phyloP scores from a whole-genome alignment of 2,329 filamentous ascomycete species.

The Parascedosporium putredinis region DNA sequence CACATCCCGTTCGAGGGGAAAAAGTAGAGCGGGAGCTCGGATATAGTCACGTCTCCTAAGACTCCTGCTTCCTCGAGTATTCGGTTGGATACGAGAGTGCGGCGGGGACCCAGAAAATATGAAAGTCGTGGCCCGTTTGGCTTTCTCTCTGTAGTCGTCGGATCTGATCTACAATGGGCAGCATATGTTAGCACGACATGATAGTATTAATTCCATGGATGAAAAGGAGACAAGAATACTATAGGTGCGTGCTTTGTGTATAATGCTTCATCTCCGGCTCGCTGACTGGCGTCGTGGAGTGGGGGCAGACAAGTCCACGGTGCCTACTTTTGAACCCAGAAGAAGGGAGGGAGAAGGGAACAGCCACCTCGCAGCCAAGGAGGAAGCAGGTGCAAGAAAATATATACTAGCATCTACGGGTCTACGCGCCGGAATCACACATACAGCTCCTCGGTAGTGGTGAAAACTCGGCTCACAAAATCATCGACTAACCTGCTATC shows the following conservation, averaged over 20 bases:
- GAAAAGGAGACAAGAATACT: conserved; percentile 1
- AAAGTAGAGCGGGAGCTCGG: conserved; percentile 80
- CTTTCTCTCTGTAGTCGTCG: conserved; percentile 80
- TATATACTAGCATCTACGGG: background rate
- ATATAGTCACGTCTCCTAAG: conserved; percentile 80
- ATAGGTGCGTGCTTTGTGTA: conserved; percentile 7
- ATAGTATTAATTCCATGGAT: conserved; percentile 19
- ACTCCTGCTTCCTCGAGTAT: conserved; percentile 89
- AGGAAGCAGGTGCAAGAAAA: no score
- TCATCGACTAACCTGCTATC: conserved; percentile 66
- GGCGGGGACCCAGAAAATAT: conserved; percentile 93
- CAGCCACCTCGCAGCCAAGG: background rate
- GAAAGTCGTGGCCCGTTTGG: conserved; percentile 88
- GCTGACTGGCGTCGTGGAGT: conserved; percentile 10
- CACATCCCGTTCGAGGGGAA: conserved; percentile 87
- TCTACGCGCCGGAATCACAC: background rate
- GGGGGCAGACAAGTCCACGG: conserved; percentile 30
- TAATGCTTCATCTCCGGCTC: conserved; percentile 11
- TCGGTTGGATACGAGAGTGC: conserved; percentile 83
- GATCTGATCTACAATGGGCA: conserved; percentile 62
- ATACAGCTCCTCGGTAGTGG: background rate
- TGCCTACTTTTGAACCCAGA: conserved; percentile 41
- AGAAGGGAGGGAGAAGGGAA: conserved; percentile 6
- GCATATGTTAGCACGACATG: conserved; percentile 47
- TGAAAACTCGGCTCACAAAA: background rate